These are phyloP conservation scores for Solanum hybrid DNA, from an alignment of 305 asterid species.

Conservation along the genomic window DNA sequence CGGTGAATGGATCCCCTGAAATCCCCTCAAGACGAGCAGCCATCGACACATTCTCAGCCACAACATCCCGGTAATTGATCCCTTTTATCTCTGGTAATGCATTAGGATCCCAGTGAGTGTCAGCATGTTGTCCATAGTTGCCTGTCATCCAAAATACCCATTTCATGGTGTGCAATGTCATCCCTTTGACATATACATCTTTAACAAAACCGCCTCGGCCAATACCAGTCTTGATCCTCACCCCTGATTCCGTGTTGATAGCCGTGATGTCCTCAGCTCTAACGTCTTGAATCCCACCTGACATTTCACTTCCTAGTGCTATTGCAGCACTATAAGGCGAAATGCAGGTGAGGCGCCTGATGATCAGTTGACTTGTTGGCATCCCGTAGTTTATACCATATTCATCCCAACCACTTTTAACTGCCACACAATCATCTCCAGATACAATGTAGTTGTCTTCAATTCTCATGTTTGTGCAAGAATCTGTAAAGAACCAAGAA, in stretches of 20 bases:
- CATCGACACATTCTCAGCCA: constrained; percentile 48
- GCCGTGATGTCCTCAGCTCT: constrained; percentile 49
- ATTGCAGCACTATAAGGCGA: constrained; percentile 18
- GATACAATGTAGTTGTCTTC: constrained; percentile 17
- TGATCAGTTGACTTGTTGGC: constrained; percentile 14
- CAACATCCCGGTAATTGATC: constrained; percentile 24
- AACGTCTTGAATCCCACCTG: constrained; percentile 52
- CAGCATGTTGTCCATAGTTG: constrained; percentile 52
- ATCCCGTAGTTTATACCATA: constrained; percentile 14
- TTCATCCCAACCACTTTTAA: constrained; percentile 24
- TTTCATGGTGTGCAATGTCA: constrained; percentile 48
- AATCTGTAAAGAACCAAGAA: constrained; percentile 6
- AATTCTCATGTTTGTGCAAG: constrained; percentile 8
- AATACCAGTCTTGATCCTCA: constrained; percentile 44
- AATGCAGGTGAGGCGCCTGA: constrained; percentile 19
- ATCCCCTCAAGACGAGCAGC: constrained; percentile 27
- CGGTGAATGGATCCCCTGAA: constrained; percentile 14
- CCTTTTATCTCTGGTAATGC: constrained; percentile 36
- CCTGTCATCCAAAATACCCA: constrained; percentile 67
- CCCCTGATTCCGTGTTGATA: constrained; percentile 44
- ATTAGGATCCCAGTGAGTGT: constrained; percentile 36
- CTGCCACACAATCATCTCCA: constrained; percentile 20
- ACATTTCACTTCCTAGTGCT: constrained; percentile 42
- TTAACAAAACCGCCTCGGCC: constrained; percentile 55
- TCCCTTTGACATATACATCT: constrained; percentile 42